A percentile compares a stretch with the other conserved stretches of the same genome.
Conservation (phyloP, 2,329 filamentous ascomycete genomes). For the Cadophora sp. region DNA sequence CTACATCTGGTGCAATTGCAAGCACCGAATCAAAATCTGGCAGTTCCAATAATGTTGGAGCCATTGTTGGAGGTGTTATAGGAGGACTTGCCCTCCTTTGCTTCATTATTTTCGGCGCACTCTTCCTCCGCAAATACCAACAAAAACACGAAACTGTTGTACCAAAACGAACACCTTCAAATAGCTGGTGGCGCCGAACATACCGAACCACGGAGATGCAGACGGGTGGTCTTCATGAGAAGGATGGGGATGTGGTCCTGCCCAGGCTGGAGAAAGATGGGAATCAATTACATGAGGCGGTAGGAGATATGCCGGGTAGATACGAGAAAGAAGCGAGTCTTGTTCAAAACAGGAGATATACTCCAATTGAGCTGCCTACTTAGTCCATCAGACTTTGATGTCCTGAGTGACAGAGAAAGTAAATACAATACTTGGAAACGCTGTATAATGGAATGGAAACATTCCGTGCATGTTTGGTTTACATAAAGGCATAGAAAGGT, state of each 20-base stretch:
- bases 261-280: constrained; percentile 17
- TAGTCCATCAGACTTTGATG: neutral
- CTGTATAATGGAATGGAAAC: neutral
- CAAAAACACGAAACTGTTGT: neutral
- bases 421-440: neutral
- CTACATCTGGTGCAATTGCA: constrained; percentile 15
- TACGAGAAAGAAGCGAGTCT: constrained; percentile 19
- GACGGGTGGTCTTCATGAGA: constrained; percentile 22
- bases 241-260: constrained; percentile 8
- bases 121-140: constrained; percentile 30
- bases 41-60: constrained; percentile 40
- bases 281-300: constrained; percentile 14
- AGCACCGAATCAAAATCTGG: constrained; percentile 4
- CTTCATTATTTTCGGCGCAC: constrained; percentile 30
- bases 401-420: neutral
- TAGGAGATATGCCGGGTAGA: constrained; percentile 10
- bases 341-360: constrained; percentile 12
- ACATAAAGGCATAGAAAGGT: neutral
- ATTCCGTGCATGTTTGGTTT: neutral
- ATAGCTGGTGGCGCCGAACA: constrained; percentile 9
- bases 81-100: constrained; percentile 48
- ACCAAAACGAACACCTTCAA: constrained; percentile 3
- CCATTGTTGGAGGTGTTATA: constrained; percentile 47
- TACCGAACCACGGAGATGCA: constrained; percentile 22
- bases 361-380: constrained; percentile 9